Percentiles rank a stretch among this genome's conserved stretches.
Evolutionary conservation across 495 filamentous ascomycete species (phyloP).

Genomic region (Neurospora sp.): DNA sequence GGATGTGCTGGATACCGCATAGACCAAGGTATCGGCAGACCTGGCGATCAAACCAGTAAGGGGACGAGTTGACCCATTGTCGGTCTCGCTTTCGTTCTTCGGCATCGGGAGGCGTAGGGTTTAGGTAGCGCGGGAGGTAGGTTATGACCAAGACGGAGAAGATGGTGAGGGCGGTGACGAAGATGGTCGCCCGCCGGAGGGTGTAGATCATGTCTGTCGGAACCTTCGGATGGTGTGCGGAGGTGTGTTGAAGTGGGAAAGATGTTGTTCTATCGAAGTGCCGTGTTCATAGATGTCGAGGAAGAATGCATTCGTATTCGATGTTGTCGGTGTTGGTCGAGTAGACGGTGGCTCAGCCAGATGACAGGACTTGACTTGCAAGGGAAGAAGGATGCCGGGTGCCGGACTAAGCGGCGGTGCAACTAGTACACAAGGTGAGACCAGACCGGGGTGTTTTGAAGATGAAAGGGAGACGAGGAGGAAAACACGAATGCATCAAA

Average conservation of each 20-base stretch:
- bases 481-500: neutral
- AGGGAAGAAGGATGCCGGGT: neutral
- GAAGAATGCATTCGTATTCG: neutral
- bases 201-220: conserved; percentile 21
- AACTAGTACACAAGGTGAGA: neutral
- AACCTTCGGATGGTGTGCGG: neutral
- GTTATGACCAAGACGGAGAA: conserved; percentile 25
- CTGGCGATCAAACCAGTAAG: conserved; percentile 64
- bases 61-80: conserved; percentile 61
- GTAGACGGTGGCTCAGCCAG: neutral
- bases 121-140: conserved; percentile 27
- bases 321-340: neutral
- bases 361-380: neutral
- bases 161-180: conserved; percentile 14
- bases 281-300: neutral
- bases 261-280: neutral
- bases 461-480: neutral
- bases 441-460: neutral
- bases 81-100: conserved; percentile 48
- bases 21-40: conserved; percentile 62
- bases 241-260: neutral
- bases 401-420: neutral
- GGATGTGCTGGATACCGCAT: conserved; percentile 58
- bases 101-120: conserved; percentile 32
- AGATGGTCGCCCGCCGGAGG: conserved; percentile 26